A percentile compares a stretch with the other conserved stretches of the same genome.
Evolutionary conservation across 2,329 filamentous ascomycete genomes (phyloP).

Genomic region (Penicillium sp.): DNA sequence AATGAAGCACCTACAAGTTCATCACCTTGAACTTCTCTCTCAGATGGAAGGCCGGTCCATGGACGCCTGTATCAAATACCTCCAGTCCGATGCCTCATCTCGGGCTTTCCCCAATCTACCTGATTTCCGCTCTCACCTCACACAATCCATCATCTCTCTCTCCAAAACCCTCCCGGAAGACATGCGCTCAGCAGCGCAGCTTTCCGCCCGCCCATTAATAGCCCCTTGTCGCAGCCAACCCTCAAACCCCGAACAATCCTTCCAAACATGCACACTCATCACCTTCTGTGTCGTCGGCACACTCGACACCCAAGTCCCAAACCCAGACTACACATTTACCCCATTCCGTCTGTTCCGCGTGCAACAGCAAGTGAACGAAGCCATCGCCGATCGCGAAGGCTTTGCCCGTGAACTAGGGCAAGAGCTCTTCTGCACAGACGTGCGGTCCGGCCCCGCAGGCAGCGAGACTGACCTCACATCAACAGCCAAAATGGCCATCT

Average conservation of each 20-base stretch:
- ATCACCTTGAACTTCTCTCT: slow-evolving; percentile 57
- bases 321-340: slow-evolving; percentile 58
- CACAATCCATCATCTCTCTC: slow-evolving; percentile 39
- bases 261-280: slow-evolving; percentile 42
- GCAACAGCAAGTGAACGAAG: slow-evolving; percentile 63
- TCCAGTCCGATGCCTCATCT: slow-evolving; percentile 28
- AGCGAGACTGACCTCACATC: slow-evolving; percentile 26
- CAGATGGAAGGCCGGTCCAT: slow-evolving; percentile 45
- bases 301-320: slow-evolving; percentile 57
- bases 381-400: slow-evolving; percentile 56
- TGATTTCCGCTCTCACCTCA: slow-evolving; percentile 50
- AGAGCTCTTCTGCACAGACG: slow-evolving; percentile 55
- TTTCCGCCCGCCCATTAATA: slow-evolving; percentile 40
- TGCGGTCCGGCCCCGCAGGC: slow-evolving; percentile 23
- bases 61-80: slow-evolving; percentile 36
- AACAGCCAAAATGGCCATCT: slow-evolving; percentile 20
- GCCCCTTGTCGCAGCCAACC: slow-evolving; percentile 35
- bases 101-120: slow-evolving; percentile 27
- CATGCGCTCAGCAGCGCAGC: slow-evolving; percentile 35
- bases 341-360: slow-evolving; percentile 67
- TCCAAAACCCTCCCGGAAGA: slow-evolving; percentile 45
- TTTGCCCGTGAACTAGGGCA: slow-evolving; percentile 63
- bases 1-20: slow-evolving; percentile 54
- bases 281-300: slow-evolving; percentile 65
- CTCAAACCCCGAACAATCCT: slow-evolving; percentile 33